phyloP scores from a whole-genome alignment of 1,139 yeast genomes.

The Debaryomyces fabryi region DNA sequence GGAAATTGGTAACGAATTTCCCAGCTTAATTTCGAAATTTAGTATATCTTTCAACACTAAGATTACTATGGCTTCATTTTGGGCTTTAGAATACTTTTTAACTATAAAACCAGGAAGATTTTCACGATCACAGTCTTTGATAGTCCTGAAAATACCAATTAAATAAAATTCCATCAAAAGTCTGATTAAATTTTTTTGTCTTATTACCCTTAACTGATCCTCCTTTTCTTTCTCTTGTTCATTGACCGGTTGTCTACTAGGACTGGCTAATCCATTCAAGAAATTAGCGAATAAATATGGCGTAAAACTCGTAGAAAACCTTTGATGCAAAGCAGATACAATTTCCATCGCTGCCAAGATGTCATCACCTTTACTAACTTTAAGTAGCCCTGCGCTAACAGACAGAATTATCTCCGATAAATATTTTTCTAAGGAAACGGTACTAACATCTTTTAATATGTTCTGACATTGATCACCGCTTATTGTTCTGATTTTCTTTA shows the following conservation, averaged over 20 bases:
- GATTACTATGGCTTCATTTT: conserved; percentile 44
- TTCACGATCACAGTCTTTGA: conserved; percentile 37
- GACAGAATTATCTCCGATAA: conserved; percentile 70
- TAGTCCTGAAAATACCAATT: conserved; percentile 56
- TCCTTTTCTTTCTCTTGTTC: conserved; percentile 46
- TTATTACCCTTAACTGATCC: conserved; percentile 40
- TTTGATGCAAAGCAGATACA: conserved; percentile 73
- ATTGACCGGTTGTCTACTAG: conserved; percentile 25
- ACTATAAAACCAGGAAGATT: conserved; percentile 26
- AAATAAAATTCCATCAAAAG: conserved; percentile 64
- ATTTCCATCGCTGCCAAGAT: conserved; percentile 66
- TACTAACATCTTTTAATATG: conserved; percentile 61
- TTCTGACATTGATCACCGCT: conserved; percentile 39
- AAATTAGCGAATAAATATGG: conserved; percentile 52
- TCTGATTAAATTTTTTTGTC: conserved; percentile 55
- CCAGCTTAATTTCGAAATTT: conserved; percentile 50
- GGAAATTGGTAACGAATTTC: conserved; percentile 50
- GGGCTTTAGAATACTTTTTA: conserved; percentile 22
- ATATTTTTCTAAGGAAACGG: conserved; percentile 74
- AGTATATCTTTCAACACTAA: conserved; percentile 58
- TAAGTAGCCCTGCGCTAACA: conserved; percentile 62
- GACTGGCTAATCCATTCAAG: conserved; percentile 47
- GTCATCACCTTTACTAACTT: conserved; percentile 60
- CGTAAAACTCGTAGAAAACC: conserved; percentile 62
- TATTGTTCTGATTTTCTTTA: conserved; percentile 66